A percentile compares a stretch with the other conserved stretches of the same genome.
These are phyloP conservation scores for Tritrichomonas musculus DNA, from an alignment of 208 protist genomes.

Conservation along the genomic window DNA sequence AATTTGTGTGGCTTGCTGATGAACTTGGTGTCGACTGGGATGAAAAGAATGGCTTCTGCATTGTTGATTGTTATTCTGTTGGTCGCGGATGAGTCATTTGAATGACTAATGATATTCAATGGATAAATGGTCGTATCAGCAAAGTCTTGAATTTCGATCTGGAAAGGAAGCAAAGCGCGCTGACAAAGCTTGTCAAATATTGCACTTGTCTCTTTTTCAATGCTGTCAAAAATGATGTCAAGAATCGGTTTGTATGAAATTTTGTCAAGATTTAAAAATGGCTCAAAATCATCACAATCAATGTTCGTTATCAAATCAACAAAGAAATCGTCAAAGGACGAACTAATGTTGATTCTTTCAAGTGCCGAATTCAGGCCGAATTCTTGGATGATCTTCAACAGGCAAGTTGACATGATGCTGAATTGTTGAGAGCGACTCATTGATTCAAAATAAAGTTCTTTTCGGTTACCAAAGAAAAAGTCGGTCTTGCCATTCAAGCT, in stretches of 20 bases:
- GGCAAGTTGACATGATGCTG: not conserved
- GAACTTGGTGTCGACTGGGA: not conserved
- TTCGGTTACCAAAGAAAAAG: not conserved
- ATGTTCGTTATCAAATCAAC: not conserved
- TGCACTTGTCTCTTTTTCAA: too few relatives aligned
- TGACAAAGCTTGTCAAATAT: not conserved
- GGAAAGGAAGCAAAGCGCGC: not conserved
- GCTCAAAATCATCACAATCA: not conserved
- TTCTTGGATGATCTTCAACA: not conserved
- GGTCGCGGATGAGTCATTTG: not conserved
- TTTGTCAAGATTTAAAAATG: not conserved
- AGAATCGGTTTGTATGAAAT: not conserved
- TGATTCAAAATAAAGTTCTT: not conserved
- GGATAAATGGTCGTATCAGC: not conserved
- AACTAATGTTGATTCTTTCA: not conserved
- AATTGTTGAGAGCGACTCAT: not conserved
- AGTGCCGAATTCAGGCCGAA: not conserved
- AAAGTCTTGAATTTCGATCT: not conserved
- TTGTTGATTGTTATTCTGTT: not conserved
- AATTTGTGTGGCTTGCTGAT: not conserved
- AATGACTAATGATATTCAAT: not conserved
- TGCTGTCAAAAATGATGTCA: not conserved
- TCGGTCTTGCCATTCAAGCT: too few relatives aligned
- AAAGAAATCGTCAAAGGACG: too few relatives aligned
- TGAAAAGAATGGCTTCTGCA: not conserved